Conservation (phyloP, 163 green algal genomes). For the Scenedesmus sp. region DNA sequence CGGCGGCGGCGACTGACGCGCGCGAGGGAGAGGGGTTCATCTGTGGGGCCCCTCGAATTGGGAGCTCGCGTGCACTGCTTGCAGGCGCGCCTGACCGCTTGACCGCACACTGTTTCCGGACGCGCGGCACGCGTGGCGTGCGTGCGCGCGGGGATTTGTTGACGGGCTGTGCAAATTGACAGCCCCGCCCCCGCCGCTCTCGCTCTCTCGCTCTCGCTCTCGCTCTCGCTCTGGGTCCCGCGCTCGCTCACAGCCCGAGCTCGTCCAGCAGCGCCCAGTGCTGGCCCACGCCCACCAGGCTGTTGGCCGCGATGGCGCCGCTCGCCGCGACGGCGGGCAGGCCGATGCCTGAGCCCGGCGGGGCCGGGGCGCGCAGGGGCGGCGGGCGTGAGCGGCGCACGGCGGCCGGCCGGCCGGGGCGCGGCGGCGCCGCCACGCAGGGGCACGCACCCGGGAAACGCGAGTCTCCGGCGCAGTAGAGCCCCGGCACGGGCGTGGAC, state of each 20-base stretch:
- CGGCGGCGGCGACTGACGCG: too few relatives aligned
- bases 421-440: background rate
- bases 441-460: slow-evolving; percentile 68
- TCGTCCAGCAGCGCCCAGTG: slow-evolving; percentile 74
- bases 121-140: background rate
- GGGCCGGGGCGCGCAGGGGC: background rate
- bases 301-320: slow-evolving; percentile 85
- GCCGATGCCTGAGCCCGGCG: slow-evolving; percentile 61
- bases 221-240: too few relatives aligned
- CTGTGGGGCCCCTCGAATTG: too few relatives aligned
- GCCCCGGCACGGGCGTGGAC: slow-evolving; percentile 63
- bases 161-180: background rate
- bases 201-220: too few relatives aligned
- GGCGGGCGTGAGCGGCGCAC: background rate
- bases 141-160: background rate
- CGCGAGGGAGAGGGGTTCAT: too few relatives aligned
- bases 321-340: slow-evolving; percentile 83
- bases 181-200: too few relatives aligned
- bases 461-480: slow-evolving; percentile 71
- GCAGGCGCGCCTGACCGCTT: background rate
- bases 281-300: slow-evolving; percentile 66
- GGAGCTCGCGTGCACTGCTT: background rate
- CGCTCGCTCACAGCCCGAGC: slow-evolving; percentile 67
- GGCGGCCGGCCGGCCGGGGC: background rate
- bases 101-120: background rate